Evolutionary conservation across 192 early-diverging fungal species (phyloP), one percentile per base, ranked within the genome.

Genomic region (Phycomyces nitens): DNA sequence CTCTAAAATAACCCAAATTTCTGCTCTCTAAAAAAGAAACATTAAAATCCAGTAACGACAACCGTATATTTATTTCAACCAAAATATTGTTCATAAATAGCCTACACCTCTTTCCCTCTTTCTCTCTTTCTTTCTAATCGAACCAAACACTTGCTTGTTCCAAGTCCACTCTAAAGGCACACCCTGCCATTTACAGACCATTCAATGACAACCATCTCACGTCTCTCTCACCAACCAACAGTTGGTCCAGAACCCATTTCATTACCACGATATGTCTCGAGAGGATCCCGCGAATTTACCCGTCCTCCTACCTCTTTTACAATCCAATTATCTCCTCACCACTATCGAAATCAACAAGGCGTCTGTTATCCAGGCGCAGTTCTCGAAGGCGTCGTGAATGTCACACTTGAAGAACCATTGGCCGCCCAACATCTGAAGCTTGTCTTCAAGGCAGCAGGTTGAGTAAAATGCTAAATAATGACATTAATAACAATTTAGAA

Each of bases 381-480:
- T 38, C 49, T 68, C 29, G 52, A 50, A n/a, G 70, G 70, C 0
- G 51, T 52, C 18, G 55, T 71, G 34, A 38, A 15, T 10, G 23
- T 71, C 16, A 34, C 58, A 20, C 26, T 71, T 1, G 43, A 23
- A n/a, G 23, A 38, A 39, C 26, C 58, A 6, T 50, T 71, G 12
- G 26, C 57, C 15, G 70, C 70, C 18, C 64, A 65, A 34, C 58
- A 66, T 51, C 15, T 71, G 15, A 65, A 65, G 55, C 63, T 71
- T 7, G 44, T 71, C 4, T 56, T 71, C 51, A 58, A 53, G 34
- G 64, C 70, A 22, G 53, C 64, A 43, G 65, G 70, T 72, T 53
- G 42, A 61, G 11, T 29, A 51, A 53, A 3, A 47, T 14, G 15
- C 44, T 47, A 18, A n/a, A 18, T n/a, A 47, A 47, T n/a, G 3